phyloP scores from a whole-genome alignment of 768 basidiomycete genomes.

The Phylloporus sp. region DNA sequence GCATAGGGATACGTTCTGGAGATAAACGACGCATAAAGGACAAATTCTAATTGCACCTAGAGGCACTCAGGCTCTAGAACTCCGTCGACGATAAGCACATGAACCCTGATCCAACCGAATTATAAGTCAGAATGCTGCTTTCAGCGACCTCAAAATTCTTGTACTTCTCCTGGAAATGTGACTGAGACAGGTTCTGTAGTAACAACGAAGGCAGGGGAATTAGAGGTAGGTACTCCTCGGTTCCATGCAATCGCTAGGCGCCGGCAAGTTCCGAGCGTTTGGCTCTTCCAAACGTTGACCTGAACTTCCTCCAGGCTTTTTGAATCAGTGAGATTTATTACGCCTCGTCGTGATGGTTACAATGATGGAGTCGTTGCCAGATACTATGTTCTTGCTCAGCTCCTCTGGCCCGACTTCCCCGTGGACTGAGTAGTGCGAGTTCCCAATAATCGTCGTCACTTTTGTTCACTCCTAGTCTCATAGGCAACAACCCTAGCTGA shows the following conservation, averaged over 20 bases:
- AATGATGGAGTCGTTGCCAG: slow-evolving; percentile 11
- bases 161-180: slow-evolving; percentile 1
- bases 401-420: background rate
- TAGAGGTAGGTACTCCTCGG: slow-evolving; percentile 16
- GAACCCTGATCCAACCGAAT: slow-evolving; percentile 4
- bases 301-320: slow-evolving; percentile 24
- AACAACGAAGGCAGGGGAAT: slow-evolving; percentile 21
- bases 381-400: slow-evolving; percentile 2
- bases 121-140: slow-evolving; percentile 12
- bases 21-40: slow-evolving; percentile 16
- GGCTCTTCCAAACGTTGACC: slow-evolving; percentile 10
- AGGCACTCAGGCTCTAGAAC: slow-evolving; percentile 11
- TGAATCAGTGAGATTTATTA: slow-evolving; percentile 23
- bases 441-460: background rate
- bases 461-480: background rate
- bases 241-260: slow-evolving; percentile 11
- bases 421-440: background rate
- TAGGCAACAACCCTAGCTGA: background rate
- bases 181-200: slow-evolving; percentile 16
- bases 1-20: slow-evolving; percentile 6
- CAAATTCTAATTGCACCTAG: slow-evolving; percentile 20
- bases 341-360: slow-evolving; percentile 27
- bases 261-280: slow-evolving; percentile 24
- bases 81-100: slow-evolving; percentile 7
- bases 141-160: slow-evolving; percentile 2